A percentile compares a stretch with the other conserved stretches of the same genome.
phyloP scores from a whole-genome alignment of 2,329 filamentous ascomycete genomes.

The Fusarium gaditjirri region DNA sequence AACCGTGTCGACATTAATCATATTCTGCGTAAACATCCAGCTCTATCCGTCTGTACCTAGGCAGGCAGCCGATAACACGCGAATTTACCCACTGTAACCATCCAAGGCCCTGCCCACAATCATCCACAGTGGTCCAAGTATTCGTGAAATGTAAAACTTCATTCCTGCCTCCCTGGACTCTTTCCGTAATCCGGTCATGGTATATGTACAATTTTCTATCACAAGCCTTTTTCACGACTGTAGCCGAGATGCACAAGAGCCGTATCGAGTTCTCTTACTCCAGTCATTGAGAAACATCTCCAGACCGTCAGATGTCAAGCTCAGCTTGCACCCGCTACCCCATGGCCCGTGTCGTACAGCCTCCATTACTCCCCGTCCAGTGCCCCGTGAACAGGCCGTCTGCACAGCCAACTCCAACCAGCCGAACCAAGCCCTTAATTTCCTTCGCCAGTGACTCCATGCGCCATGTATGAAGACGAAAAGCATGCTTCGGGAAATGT shows the following conservation, averaged over 20 bases:
- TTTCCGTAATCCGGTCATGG: conserved; percentile 51
- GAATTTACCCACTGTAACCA: neutral
- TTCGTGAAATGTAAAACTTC: conserved; percentile 43
- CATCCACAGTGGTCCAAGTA: neutral
- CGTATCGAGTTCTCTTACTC: conserved; percentile 24
- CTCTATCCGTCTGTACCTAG: neutral
- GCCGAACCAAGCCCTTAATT: conserved; percentile 50
- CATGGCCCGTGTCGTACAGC: conserved; percentile 31
- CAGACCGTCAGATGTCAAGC: conserved; percentile 38
- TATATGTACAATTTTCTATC: conserved; percentile 56
- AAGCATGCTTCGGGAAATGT: conserved; percentile 51
- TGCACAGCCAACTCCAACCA: conserved; percentile 51
- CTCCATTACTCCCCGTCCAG: conserved; percentile 42
- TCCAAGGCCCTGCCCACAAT: neutral
- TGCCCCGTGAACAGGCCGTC: conserved; percentile 39
- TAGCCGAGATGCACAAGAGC: conserved; percentile 37
- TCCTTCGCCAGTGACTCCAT: conserved; percentile 54
- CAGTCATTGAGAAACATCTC: conserved; percentile 32
- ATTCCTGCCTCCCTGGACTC: conserved; percentile 44
- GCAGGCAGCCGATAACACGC: neutral
- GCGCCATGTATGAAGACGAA: conserved; percentile 54
- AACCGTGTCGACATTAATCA: conserved; percentile 25
- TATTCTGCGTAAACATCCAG: conserved; percentile 5
- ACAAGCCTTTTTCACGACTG: conserved; percentile 41
- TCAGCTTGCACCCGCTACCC: conserved; percentile 40